These are phyloP conservation scores for Hypoxylon lienhwacheense DNA, from an alignment of 495 filamentous ascomycete genomes.

Conservation along the genomic window DNA sequence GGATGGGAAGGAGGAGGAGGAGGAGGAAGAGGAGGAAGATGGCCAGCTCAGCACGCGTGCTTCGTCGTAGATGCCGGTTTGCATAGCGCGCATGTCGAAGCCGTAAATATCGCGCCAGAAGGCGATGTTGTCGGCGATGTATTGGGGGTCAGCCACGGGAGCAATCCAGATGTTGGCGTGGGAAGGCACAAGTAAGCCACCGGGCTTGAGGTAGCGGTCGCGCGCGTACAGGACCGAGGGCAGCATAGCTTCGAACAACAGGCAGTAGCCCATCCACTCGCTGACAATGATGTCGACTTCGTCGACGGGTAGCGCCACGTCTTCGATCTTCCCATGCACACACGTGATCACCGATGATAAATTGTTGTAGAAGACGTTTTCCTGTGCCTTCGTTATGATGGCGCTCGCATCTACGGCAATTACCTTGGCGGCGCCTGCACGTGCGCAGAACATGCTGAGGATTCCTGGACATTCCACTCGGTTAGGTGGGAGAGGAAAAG, in stretches of 20 bases:
- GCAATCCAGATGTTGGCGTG: conserved; percentile 89
- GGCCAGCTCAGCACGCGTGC: conserved; percentile 61
- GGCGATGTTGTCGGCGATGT: conserved; percentile 84
- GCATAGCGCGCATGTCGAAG: conserved; percentile 93
- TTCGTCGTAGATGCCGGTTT: conserved; percentile 79
- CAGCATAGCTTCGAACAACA: conserved; percentile 98
- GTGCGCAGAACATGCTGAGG: conserved; percentile 86
- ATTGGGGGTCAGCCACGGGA: conserved; percentile 83
- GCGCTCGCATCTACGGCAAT: conserved; percentile 97
- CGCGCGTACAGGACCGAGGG: conserved; percentile 93
- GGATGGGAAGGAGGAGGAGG: neutral
- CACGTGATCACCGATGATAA: conserved; percentile 84
- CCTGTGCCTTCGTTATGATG: conserved; percentile 91
- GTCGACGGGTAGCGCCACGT: conserved; percentile 81
- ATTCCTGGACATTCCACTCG: conserved; percentile 51
- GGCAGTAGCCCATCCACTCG: conserved; percentile 99
- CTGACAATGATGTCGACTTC: conserved; percentile 98
- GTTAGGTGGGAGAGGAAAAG: neutral
- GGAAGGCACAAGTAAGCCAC: conserved; percentile 87
- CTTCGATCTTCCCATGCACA: conserved; percentile 95
- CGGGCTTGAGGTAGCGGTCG: conserved; percentile 82
- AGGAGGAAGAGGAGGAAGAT: neutral
- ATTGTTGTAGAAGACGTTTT: conserved; percentile 86
- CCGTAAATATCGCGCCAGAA: conserved; percentile 99
- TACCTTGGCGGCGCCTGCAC: conserved; percentile 89